Base-by-base conservation (phyloP, 192 early-diverging fungal genomes). In the Mortierella alpina region DNA sequence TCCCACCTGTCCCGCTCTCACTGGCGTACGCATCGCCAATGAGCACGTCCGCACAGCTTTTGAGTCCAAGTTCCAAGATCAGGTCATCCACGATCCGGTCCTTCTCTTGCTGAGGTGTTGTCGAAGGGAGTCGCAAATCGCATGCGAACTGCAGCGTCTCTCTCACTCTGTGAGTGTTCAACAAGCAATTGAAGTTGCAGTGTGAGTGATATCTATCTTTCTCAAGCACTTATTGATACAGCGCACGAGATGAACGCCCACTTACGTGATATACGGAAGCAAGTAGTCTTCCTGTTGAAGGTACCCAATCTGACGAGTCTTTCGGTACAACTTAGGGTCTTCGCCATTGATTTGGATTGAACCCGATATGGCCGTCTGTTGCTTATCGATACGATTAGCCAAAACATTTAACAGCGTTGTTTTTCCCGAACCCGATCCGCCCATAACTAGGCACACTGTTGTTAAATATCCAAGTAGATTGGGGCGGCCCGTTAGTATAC, bases 71-170 rank as follows among this genome's bases (percentile, higher is more conserved):
- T 50, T 87, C 69, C 31, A 77, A 31, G n/a, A 93, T 86, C 45
- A 89, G 77, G 8, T 83, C 82, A 45, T 92, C 73, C 7, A 88
- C 84, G 5, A 84, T 71, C n/a, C 82, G 59, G 14, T 61, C 11
- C 49, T 82, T 73, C 17, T 84, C 72, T 4, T 74, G 49, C 10
- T 44, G 56, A n/a, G n/a, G n/a, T 8, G 83, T 59, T 22, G 82
- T 72, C 6, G 63, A 44, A 18, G 74, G 85, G 13, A 90, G 66
- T 4, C 68, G 53, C 42, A 82, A 20, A 46, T 62, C 48, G 10
- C 73, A 92, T 15, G 92, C 88, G 61, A 93, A 95, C 20, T 83
- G 46, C 20, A 96, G 82, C 1, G 90, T 93, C 75, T 96, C 93
- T 41, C 89, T 50, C 11, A 72, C 70, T 6, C 60, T 68, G 18